These are phyloP conservation scores for Ceratocystis alfenasii DNA, from an alignment of 2,329 filamentous ascomycete genomes.

Conservation along the genomic window DNA sequence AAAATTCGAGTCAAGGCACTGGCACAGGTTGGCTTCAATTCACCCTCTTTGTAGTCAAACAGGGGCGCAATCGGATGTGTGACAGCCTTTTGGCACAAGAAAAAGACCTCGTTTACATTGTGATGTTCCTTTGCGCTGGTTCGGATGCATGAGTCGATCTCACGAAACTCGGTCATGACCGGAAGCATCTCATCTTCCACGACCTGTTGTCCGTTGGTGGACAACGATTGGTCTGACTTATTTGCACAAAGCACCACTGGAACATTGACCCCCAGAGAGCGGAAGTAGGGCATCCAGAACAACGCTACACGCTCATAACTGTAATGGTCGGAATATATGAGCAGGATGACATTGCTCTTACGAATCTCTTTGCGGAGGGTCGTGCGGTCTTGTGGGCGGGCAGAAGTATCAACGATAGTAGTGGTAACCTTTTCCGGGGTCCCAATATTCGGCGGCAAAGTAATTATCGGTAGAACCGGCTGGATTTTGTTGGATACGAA, in stretches of 20 bases:
- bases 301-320: slow-evolving; percentile 94
- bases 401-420: slow-evolving; percentile 93
- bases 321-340: slow-evolving; percentile 97
- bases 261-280: slow-evolving; percentile 94
- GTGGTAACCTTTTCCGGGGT: slow-evolving; percentile 96
- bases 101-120: slow-evolving; percentile 94
- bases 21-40: slow-evolving; percentile 77
- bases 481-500: slow-evolving; percentile 96
- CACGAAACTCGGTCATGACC: slow-evolving; percentile 96
- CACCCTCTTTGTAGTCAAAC: slow-evolving; percentile 87
- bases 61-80: slow-evolving; percentile 93
- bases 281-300: slow-evolving; percentile 98
- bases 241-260: slow-evolving; percentile 94
- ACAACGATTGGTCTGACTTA: slow-evolving; percentile 77
- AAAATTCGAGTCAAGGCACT: slow-evolving; percentile 83
- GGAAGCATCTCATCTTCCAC: slow-evolving; percentile 96
- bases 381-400: slow-evolving; percentile 82
- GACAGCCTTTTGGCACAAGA: slow-evolving; percentile 94
- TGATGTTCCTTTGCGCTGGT: slow-evolving; percentile 84
- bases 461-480: slow-evolving; percentile 84
- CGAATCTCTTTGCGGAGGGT: slow-evolving; percentile 87
- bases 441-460: slow-evolving; percentile 81
- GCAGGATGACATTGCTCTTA: slow-evolving; percentile 90
- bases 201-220: slow-evolving; percentile 67
- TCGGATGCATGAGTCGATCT: slow-evolving; percentile 95